Evolutionary conservation across 1,139 yeast species (phyloP), one percentile per base, ranked within the genome.

Genomic region (Chernovozyma aurita): DNA sequence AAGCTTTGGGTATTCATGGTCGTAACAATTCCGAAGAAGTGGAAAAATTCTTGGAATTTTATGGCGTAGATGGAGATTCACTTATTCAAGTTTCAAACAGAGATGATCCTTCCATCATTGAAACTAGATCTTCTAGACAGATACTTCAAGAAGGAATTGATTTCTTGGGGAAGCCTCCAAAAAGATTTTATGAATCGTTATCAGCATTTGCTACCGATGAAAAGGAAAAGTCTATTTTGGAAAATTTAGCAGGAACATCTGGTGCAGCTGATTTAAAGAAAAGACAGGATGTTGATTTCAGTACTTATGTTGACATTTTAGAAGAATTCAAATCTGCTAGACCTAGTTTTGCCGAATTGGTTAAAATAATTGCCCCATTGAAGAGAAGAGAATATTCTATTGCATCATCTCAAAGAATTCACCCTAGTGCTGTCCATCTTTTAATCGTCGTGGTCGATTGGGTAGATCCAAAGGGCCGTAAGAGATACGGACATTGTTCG

Each of bases 341-440:
- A 59, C 97, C 97, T 18, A 53, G 77, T n/a, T 68, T 85, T 42
- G 73, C 73, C 39, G 88, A 85, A 30, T 73, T 92, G 51, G 78
- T 82, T 26, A 74, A 75, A 49, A 64, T 90, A 39, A 76, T 92
- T 48, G 76, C 95, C 18, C 94, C 96, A 21, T 73, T 90, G 59
- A 92, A 92, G 72, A 83, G 98, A 70, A 85, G 98, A 70, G 98
- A 92, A 63, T 92, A 92, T 59, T 90, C 97, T n/a, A 92, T 92
- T 62, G 97, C 98, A 4, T 88, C 97, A 2, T 90, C 97, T 24
- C 98, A 92, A 64, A 85, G 75, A 57, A 71, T 85, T 50, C 97
- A 90, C 64, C 86, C 92, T 40, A 86, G 85, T 57, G 92, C 92
- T 24, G 88, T 92, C 34, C 97, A 90, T 57, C 69, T 92, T 55